These are phyloP conservation scores for Gastrolobium villosum DNA, from an alignment of 306 rosid species.

Conservation along the genomic window DNA sequence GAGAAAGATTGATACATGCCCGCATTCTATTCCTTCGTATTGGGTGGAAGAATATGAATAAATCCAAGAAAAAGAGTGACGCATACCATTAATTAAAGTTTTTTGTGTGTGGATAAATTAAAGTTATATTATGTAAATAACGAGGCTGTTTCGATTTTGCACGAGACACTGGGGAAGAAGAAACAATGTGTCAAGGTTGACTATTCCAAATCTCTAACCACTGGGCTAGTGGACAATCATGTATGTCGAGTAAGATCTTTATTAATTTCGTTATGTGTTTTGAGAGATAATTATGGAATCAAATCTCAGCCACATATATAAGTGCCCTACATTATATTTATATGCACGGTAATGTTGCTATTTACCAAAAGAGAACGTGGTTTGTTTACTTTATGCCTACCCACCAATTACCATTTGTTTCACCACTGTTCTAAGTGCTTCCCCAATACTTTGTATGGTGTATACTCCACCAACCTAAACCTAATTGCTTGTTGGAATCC, in stretches of 20 bases:
- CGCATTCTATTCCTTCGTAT: slow-evolving; percentile 38
- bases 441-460: slow-evolving; percentile 57
- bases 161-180: background rate
- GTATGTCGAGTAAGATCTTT: background rate
- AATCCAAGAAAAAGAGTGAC: background rate
- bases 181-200: too few species aligned
- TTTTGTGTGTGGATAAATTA: too few species aligned
- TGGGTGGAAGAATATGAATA: slow-evolving; percentile 47
- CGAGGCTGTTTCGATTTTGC: too few species aligned
- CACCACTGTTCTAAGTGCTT: slow-evolving; percentile 49
- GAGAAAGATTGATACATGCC: slow-evolving; percentile 35
- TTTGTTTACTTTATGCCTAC: slow-evolving; percentile 46
- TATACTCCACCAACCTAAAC: slow-evolving; percentile 70
- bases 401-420: slow-evolving; percentile 45
- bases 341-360: slow-evolving; percentile 12
- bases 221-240: background rate
- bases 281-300: background rate
- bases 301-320: background rate
- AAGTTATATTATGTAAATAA: too few species aligned
- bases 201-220: too few species aligned
- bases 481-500: slow-evolving; percentile 74
- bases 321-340: background rate
- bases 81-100: background rate
- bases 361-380: slow-evolving; percentile 35
- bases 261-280: background rate